Conservation (phyloP, 345 rosid species). For the Hypericum androsaemum region DNA sequence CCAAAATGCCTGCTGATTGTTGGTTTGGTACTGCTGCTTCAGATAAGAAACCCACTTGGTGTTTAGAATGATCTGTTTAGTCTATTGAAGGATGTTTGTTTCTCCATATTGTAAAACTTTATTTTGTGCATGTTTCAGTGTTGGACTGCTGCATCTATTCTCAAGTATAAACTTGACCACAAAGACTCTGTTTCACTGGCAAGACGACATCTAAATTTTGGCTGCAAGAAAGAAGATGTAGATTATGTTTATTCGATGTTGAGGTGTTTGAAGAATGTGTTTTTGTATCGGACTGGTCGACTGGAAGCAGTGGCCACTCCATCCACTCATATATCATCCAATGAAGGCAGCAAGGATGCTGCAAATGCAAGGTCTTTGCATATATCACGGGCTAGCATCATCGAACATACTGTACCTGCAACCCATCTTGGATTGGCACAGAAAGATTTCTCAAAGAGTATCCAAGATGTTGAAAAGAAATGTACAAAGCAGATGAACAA, state of each 20-base stretch:
- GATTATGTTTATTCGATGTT: slow-evolving; percentile 45
- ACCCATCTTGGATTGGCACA: slow-evolving; percentile 24
- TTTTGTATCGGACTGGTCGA: slow-evolving; percentile 28
- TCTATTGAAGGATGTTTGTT: no score
- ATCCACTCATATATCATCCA: slow-evolving; percentile 16
- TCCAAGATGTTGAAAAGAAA: slow-evolving; percentile 37
- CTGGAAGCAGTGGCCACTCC: slow-evolving; percentile 18
- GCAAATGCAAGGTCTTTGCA: slow-evolving; percentile 19
- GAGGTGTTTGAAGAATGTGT: slow-evolving; percentile 49
- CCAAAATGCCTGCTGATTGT: not conserved
- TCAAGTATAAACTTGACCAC: slow-evolving; percentile 50
- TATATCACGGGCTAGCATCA: slow-evolving; percentile 1
- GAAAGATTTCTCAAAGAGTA: slow-evolving; percentile 41
- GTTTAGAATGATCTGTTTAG: not conserved
- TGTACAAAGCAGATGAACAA: slow-evolving; percentile 37
- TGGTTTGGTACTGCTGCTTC: not conserved
- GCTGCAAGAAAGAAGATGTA: slow-evolving; percentile 57
- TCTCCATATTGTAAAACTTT: no score
- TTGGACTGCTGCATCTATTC: slow-evolving; percentile 73
- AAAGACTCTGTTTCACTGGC: slow-evolving; percentile 62
- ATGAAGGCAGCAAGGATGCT: slow-evolving; percentile 17
- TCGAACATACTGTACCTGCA: not conserved
- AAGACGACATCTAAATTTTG: slow-evolving; percentile 45
- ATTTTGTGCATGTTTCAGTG: slow-evolving; percentile 37
- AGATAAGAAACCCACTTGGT: not conserved